Base-by-base conservation (phyloP, 192 early-diverging fungal species). In the Spizellomyces sp. region DNA sequence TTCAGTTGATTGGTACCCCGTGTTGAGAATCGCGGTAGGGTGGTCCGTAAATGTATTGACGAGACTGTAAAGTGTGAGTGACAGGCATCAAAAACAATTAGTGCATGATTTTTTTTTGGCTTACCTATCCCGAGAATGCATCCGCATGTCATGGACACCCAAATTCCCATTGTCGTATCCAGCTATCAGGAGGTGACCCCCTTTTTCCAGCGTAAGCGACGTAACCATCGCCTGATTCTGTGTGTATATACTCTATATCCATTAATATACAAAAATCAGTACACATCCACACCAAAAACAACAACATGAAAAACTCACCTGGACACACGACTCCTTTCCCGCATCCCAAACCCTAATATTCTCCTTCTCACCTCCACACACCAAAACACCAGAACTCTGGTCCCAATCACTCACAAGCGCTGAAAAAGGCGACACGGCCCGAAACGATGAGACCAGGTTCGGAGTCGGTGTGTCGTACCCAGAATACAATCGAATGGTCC, bases 301-400 rank as follows among this genome's bases (percentile, higher is more conserved):
- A n/a, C n/a, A n/a, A n/a, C n/a, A n/a, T n/a, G n/a, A n/a, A n/a
- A n/a, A n/a, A n/a, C n/a, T n/a, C n/a, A n/a, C n/a, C n/a, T n/a
- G n/a, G n/a, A n/a, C n/a, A 46, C 87, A 89, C 27, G 90, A 69
- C 67, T 95, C 93, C 45, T 86, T 83, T 9, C 89, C 83, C 9
- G 91, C 90, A 81, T 94, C 92, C 93, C 93, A 95, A 0, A 95
- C 83, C 52, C 87, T 79, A 59, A 93, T 88, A 12, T 86, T 64
- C 12, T 84, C 66, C 6, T 82, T 77, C 72, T 91, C 90, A 17
- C 93, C 93, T 48, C 84, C 85, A 19, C 89, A 84, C 21, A 90
- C 75, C 1, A 95, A 72, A 1, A 74, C 69, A 8, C 92, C 93
- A 15, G 83, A 77, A 27, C 71, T 69, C 79, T 95, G 93, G 68